Evolutionary conservation across 805 yeast species (phyloP).

Genomic region (Cyberlindnera veronae): DNA sequence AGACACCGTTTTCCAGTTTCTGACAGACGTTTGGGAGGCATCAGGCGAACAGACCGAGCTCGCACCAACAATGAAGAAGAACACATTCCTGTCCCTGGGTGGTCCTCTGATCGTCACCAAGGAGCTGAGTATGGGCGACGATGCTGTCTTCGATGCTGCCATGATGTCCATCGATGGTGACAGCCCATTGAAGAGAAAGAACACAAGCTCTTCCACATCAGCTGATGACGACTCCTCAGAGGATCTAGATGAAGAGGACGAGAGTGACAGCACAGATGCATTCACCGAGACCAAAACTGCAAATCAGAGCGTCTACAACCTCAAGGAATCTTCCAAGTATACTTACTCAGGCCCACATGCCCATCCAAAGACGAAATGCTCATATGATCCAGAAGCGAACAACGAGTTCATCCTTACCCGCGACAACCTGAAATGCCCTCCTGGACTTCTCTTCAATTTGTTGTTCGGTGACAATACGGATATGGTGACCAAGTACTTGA

Average conservation of each 20-base stretch:
- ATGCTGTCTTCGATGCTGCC: slow-evolving; percentile 32
- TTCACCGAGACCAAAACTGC: slow-evolving; percentile 11
- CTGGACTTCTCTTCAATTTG: slow-evolving; percentile 69
- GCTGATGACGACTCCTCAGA: slow-evolving; percentile 30
- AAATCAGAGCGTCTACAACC: slow-evolving; percentile 29
- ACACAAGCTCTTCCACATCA: slow-evolving; percentile 23
- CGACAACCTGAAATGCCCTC: slow-evolving; percentile 59
- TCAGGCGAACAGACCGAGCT: slow-evolving; percentile 12
- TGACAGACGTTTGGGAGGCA: slow-evolving; percentile 32
- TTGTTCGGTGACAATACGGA: slow-evolving; percentile 60
- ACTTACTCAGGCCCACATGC: slow-evolving; percentile 59
- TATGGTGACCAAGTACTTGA: slow-evolving; percentile 41
- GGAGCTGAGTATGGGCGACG: slow-evolving; percentile 18
- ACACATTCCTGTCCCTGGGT: slow-evolving; percentile 4
- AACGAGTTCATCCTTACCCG: slow-evolving; percentile 53
- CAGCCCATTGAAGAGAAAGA: slow-evolving; percentile 22
- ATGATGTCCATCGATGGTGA: slow-evolving; percentile 44
- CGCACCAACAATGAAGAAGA: background rate
- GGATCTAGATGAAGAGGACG: slow-evolving; percentile 25
- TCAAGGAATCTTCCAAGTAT: slow-evolving; percentile 38
- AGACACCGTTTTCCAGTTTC: slow-evolving; percentile 68
- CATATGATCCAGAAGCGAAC: slow-evolving; percentile 40
- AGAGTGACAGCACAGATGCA: slow-evolving; percentile 16
- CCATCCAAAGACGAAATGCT: slow-evolving; percentile 56
- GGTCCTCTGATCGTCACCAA: slow-evolving; percentile 19